These are phyloP conservation scores for Cochlearia excelsa DNA, from an alignment of 345 rosid genomes.

Conservation along the genomic window DNA sequence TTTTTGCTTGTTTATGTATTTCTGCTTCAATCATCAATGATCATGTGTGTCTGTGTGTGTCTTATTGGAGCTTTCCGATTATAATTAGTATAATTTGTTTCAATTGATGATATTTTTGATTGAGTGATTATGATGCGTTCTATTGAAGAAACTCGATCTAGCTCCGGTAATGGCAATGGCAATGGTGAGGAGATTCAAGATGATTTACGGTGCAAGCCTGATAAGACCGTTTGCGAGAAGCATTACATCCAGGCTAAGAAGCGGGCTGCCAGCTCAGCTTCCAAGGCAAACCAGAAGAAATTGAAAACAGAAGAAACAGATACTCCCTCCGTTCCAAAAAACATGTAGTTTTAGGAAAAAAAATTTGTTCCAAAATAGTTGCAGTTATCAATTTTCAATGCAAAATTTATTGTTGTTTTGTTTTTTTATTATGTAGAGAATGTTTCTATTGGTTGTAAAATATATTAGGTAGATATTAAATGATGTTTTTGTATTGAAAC, in stretches of 20 bases:
- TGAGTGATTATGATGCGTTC: conserved; percentile 20
- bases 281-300: conserved; percentile 79
- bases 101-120: conserved; percentile 24
- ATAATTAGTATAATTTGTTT: conserved; percentile 1
- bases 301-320: conserved; percentile 63
- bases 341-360: no score
- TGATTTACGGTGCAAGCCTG: conserved; percentile 94
- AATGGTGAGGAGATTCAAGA: conserved; percentile 72
- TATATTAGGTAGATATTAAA: no score
- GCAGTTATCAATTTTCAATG: no score
- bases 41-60: neutral
- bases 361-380: no score
- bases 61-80: neutral
- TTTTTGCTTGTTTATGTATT: no score
- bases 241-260: conserved; percentile 91
- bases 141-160: conserved; percentile 57
- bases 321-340: no score
- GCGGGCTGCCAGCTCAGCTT: conserved; percentile 91
- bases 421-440: no score
- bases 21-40: no score
- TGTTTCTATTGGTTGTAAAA: no score
- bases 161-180: conserved; percentile 32
- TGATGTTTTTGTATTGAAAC: no score
- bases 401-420: no score
- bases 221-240: conserved; percentile 96